Base-by-base conservation (phyloP, 108 stramenopile species). In the Cyclotella sp. region DNA sequence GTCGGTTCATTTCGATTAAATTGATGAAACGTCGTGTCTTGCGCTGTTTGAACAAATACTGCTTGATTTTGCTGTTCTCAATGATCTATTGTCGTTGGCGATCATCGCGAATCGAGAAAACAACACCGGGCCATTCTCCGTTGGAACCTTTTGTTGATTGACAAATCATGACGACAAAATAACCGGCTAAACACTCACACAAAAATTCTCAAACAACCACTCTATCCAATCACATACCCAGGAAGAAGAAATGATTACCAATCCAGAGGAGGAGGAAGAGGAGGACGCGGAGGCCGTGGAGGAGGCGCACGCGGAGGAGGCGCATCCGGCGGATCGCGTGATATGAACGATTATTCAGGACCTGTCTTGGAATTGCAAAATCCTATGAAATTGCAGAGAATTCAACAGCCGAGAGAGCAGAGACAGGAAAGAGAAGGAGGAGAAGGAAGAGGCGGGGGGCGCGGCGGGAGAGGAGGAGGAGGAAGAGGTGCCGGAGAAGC, bases 311-410 rank as follows among this genome's bases (percentile, higher is more conserved):
- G 39, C 61, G 39, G 61, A 27, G 34, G 61, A 18, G 16, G 61
- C 0, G 30, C 30, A 8, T 1, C 6, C 1, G 34, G 61, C 1
- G 29, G 29, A 14, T 2, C 1, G 11, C 63, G 43, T 0, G 44
- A 64, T 45, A 26, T 45, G 43, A 26, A 5, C 63, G 43, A 64
- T 45, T 64, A 64, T 42, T 34, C 28, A 27, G 81, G 79, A 30
- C 86, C 93, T 11, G 70, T 81, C 30, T 63, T 94, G 64, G 90
- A 89, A 78, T 77, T 94, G 49, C 76, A 72, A 57, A 90, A 92
- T 85, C 93, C 93, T 39, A 72, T 92, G 81, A 89, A 79, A 68
- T 67, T 94, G 15, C 85, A 88, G 65, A 65, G 88, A 51, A 67
- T 91, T 34, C 61, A 69, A 30, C 57, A 64, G 22, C 75, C 62